phyloP scores from a whole-genome alignment of 225 moss, liverwort and hornwort species.

The Antitrichia curtipendula region DNA sequence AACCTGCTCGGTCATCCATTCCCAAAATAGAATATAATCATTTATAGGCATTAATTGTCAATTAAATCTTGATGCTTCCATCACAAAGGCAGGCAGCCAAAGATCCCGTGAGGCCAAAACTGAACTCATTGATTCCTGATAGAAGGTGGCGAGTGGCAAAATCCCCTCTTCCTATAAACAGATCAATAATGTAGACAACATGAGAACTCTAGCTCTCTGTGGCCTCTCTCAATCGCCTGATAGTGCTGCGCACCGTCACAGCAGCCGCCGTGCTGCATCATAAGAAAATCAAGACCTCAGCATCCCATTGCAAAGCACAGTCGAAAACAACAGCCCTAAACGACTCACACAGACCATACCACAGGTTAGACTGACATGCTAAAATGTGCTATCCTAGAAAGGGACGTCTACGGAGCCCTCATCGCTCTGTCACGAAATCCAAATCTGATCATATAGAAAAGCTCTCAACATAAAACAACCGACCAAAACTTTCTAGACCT shows the following conservation, averaged over 20 bases:
- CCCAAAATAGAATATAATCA: background rate
- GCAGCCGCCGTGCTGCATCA: constrained; percentile 29
- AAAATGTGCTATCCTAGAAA: background rate
- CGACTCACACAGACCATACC: background rate
- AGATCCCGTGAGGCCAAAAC: background rate
- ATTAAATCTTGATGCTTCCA: background rate
- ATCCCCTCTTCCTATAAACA: background rate
- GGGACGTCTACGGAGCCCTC: background rate
- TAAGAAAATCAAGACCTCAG: background rate
- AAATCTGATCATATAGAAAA: background rate
- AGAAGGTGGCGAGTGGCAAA: background rate
- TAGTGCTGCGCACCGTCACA: constrained; percentile 34
- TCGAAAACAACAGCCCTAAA: background rate
- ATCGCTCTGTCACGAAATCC: background rate
- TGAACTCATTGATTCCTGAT: background rate
- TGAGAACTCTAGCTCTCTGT: constrained; percentile 23
- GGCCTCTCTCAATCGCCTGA: constrained; percentile 34
- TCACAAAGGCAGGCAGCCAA: background rate
- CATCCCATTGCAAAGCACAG: background rate
- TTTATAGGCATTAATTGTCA: background rate
- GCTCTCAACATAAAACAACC: background rate
- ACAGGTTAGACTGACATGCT: background rate
- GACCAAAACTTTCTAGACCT: background rate
- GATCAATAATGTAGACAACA: background rate
- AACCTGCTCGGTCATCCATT: background rate